These are phyloP conservation scores for Lactarius pseudohatsudake DNA, from an alignment of 768 basidiomycete species.

Conservation along the genomic window DNA sequence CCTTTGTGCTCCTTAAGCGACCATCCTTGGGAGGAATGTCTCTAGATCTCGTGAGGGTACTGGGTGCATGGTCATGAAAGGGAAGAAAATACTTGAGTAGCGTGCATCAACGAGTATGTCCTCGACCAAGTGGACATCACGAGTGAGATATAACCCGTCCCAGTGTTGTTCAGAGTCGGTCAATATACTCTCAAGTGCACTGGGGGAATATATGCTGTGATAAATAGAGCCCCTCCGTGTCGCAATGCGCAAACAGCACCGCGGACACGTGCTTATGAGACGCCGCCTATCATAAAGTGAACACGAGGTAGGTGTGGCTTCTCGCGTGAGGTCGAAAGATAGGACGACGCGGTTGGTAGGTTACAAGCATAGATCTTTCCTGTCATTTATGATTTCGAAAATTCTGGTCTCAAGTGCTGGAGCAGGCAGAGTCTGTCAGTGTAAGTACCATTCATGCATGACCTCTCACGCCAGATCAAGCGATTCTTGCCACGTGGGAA, in stretches of 20 bases:
- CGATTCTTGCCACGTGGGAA: not conserved
- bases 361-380: not conserved
- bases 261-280: conserved; percentile 12
- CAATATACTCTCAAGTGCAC: not conserved
- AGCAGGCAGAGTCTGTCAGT: not conserved
- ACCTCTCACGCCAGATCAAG: not conserved
- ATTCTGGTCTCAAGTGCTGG: not conserved
- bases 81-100: not conserved
- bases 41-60: not conserved
- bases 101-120: not conserved
- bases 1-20: not conserved
- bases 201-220: not conserved
- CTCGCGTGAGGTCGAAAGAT: not conserved
- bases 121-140: not conserved
- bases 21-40: not conserved
- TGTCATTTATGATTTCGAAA: not conserved
- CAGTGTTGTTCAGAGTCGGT: not conserved
- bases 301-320: conserved; percentile 10
- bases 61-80: not conserved
- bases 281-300: not conserved
- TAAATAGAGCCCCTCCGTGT: conserved; percentile 1
- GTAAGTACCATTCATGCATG: not conserved
- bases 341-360: not conserved
- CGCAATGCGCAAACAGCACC: conserved; percentile 17
- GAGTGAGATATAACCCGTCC: not conserved